Evolutionary conservation across 257 asterid species (phyloP).

Genomic region (Thymus quinquecostatus): DNA sequence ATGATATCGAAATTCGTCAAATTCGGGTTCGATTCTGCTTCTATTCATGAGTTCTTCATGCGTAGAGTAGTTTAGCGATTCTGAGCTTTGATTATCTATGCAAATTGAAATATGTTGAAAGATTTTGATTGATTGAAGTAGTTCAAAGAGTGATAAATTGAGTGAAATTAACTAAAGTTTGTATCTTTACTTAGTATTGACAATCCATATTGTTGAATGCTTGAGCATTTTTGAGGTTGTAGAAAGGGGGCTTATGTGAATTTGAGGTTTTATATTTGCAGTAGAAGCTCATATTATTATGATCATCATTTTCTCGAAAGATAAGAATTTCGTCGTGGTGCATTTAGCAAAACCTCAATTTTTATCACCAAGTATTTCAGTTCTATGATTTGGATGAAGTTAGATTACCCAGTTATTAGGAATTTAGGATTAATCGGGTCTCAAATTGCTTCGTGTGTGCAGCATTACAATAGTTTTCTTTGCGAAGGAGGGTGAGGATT

Average conservation of each 20-base stretch:
- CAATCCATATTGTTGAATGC: background rate
- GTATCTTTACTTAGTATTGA: background rate
- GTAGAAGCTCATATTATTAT: constrained; percentile 18
- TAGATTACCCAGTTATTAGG: background rate
- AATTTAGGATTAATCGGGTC: background rate
- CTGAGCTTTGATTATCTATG: background rate
- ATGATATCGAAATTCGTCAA: background rate
- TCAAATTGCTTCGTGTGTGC: constrained; percentile 33
- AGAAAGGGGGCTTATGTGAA: background rate
- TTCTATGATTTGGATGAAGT: background rate
- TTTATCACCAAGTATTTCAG: background rate
- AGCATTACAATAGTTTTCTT: constrained; percentile 85
- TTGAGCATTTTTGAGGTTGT: constrained; percentile 11
- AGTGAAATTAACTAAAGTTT: constrained; percentile 1
- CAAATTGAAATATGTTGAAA: background rate
- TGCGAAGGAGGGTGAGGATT: constrained; percentile 90
- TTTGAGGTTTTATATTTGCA: constrained; percentile 4
- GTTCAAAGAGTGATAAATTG: background rate
- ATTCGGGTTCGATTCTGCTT: background rate
- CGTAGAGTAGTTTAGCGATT: background rate
- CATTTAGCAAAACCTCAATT: background rate
- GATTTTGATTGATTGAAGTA: background rate
- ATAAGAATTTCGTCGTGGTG: background rate
- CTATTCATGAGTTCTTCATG: background rate
- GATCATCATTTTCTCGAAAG: background rate